A percentile compares a stretch with the other conserved stretches of the same genome.
These are phyloP conservation scores for Fagopyrum homotropicum DNA, from an alignment of 148 eudicot species.

Conservation along the genomic window DNA sequence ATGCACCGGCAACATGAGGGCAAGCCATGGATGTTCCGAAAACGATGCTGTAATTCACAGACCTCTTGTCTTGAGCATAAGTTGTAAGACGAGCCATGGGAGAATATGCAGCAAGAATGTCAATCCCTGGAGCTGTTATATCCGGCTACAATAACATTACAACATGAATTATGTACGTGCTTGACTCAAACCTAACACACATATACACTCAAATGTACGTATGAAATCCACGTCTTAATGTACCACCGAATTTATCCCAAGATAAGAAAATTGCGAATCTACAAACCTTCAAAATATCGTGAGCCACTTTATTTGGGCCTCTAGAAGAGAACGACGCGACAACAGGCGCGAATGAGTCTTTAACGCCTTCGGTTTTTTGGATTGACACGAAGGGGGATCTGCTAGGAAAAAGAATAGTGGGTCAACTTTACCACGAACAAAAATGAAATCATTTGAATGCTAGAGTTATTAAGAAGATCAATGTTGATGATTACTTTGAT, in stretches of 20 bases:
- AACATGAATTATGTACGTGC: neutral
- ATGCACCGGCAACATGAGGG: conserved; percentile 67
- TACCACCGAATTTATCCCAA: neutral
- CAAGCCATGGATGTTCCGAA: conserved; percentile 73
- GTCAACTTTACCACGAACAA: no score
- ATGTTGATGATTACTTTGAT: neutral
- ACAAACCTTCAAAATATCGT: conserved; percentile 25
- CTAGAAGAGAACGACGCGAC: conserved; percentile 29
- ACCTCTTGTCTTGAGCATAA: conserved; percentile 11
- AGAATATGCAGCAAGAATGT: conserved; percentile 54
- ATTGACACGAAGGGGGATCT: conserved; percentile 24
- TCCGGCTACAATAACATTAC: conserved; percentile 41
- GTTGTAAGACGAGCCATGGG: conserved; percentile 18
- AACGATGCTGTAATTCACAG: conserved; percentile 25
- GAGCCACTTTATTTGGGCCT: conserved; percentile 28
- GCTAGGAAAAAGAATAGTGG: neutral
- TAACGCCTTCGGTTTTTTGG: conserved; percentile 22
- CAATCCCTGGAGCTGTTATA: conserved; percentile 58
- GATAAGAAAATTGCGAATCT: neutral
- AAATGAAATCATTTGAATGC: no score
- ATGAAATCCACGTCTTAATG: no score
- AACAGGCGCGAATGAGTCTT: conserved; percentile 28
- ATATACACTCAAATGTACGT: no score
- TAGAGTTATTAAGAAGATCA: neutral
- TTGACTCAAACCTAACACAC: no score